Evolutionary conservation across 352 stramenopile genomes (phyloP), one percentile per base, ranked within the genome.

Genomic region (Phytopythium chamaehyphon): DNA sequence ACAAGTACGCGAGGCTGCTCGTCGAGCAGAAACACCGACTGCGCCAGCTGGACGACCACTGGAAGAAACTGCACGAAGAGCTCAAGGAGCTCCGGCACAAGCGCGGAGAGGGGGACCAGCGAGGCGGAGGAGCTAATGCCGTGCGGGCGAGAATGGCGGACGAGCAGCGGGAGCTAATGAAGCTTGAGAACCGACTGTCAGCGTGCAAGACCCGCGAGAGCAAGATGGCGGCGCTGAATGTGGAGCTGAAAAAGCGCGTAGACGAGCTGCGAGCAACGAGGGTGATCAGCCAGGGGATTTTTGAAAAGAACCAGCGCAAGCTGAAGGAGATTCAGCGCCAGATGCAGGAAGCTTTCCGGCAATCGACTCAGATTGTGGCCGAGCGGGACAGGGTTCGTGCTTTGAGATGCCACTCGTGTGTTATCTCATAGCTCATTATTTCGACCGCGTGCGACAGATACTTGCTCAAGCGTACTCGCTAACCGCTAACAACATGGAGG

Each of bases 241-340:
- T 60, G 2, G 70, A 88, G 33, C 58, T 92, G 38, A 64, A 65
- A 5, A 36, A 65, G 24, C 70, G 66, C 19, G 77, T 89, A 7
- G 81, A 89, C 47, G 75, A 76, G 19, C 56, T 92, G 39, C 81
- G 81, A 16, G 81, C 78, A 21, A 76, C 59, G 28, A 73, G 81
- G 16, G 66, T 86, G 4, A 52, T 87, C 35, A 92, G 74, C 33
- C 81, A 90, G 54, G 80, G 55, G 31, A 76, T 87, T 28, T 92
- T 90, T 31, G 78, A 89, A 39, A 92, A 92, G 73, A 83, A 90
- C 50, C 81, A 92, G 56, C 74, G 71, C 19, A 73, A 74, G 37
- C 72, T 92, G 6, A 71, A 73, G 3, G 81, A 92, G 23, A 76
- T 92, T 40, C 78, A 92, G 50, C 70, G 66, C 21, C 74, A 86